Conservation (phyloP, 805 yeast genomes). For the Cyberlindnera mississippiensis region DNA sequence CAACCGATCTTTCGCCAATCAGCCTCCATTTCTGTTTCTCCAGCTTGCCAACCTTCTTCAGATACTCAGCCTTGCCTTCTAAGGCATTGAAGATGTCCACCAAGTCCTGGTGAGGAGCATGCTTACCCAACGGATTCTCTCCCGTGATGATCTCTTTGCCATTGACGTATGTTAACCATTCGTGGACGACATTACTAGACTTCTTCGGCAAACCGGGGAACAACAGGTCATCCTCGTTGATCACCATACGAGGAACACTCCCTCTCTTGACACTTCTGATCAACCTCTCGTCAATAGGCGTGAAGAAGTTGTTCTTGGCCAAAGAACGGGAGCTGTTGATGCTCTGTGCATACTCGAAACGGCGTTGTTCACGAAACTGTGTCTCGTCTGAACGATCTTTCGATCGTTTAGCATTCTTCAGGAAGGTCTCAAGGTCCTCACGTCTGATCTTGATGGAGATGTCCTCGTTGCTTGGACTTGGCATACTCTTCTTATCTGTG, state of each 20-base stretch:
- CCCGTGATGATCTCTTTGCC: constrained; percentile 24
- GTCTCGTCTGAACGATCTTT: constrained; percentile 39
- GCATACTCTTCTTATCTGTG: too few relatives aligned
- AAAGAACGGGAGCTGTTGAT: constrained; percentile 35
- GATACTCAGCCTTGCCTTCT: constrained; percentile 34
- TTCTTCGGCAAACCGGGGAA: constrained; percentile 22
- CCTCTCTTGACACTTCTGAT: constrained; percentile 12
- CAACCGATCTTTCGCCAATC: constrained; percentile 24
- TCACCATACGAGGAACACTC: constrained; percentile 14
- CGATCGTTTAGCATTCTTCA: constrained; percentile 40
- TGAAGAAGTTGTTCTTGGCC: constrained; percentile 37
- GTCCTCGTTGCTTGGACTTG: background rate
- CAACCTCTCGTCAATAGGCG: constrained; percentile 29
- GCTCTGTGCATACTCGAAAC: constrained; percentile 41
- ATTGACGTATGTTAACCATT: constrained; percentile 20
- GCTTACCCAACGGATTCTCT: constrained; percentile 37
- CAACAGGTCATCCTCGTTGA: constrained; percentile 16
- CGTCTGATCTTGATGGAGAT: constrained; percentile 8
- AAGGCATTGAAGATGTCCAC: constrained; percentile 38
- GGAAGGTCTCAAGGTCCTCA: constrained; percentile 37
- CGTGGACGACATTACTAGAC: constrained; percentile 16
- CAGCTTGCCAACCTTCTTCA: constrained; percentile 37
- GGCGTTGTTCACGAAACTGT: constrained; percentile 43
- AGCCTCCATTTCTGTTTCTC: constrained; percentile 36
- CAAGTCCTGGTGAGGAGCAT: constrained; percentile 38